phyloP scores from a whole-genome alignment of 495 filamentous ascomycete genomes.

The Penicillium lividum region DNA sequence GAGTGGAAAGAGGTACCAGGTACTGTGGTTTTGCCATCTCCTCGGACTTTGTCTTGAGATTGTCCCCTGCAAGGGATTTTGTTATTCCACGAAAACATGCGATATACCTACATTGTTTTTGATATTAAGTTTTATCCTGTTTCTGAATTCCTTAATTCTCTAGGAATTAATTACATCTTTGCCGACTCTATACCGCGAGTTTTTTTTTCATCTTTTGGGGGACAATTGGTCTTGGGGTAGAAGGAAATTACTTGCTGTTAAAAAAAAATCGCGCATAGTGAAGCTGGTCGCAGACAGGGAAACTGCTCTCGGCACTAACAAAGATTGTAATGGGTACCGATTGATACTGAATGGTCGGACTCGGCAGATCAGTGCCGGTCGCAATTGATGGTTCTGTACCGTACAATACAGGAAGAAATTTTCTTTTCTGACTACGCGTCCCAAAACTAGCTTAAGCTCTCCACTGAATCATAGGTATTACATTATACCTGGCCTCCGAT shows the following conservation, averaged over 20 bases:
- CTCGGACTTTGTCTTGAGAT: conserved; percentile 19
- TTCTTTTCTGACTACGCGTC: not conserved
- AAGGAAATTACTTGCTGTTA: conserved; percentile 10
- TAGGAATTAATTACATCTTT: too few species aligned
- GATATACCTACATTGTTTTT: not conserved
- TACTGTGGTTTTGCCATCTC: not conserved
- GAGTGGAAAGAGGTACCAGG: conserved; percentile 1
- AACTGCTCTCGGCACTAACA: conserved; percentile 21
- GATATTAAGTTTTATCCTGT: not conserved
- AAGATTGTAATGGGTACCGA: conserved; percentile 12
- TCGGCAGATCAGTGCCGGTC: conserved; percentile 25
- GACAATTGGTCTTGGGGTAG: not conserved
- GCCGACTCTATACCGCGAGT: too few species aligned
- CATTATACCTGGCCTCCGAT: not conserved
- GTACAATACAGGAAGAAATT: conserved; percentile 1
- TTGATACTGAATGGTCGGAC: conserved; percentile 12
- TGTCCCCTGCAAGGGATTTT: conserved; percentile 27
- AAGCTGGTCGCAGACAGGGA: conserved; percentile 22
- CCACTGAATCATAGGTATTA: not conserved
- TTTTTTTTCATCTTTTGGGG: not conserved
- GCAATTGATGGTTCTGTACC: not conserved
- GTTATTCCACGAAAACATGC: conserved; percentile 6
- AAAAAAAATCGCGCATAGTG: conserved; percentile 37
- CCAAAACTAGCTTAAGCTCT: not conserved
- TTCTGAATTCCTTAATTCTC: conserved; percentile 11